A percentile compares a stretch with the other conserved stretches of the same genome.
Conservation (phyloP, 129 eudicot species). For the Solidago caesia region DNA sequence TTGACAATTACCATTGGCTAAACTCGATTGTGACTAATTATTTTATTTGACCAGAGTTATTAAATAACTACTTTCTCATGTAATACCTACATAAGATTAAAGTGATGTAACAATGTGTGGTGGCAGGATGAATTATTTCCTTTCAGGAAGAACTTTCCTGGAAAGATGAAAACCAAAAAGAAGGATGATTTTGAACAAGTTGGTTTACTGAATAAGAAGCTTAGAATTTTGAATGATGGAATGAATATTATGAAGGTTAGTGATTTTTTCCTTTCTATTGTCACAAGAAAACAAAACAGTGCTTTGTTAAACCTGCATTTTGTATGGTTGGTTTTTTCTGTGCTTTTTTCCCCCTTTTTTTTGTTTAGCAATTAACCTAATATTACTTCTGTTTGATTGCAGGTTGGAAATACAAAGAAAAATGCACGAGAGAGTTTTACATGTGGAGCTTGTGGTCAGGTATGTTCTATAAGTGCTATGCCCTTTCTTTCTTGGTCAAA, state of each 20-base stretch:
- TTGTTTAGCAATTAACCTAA: neutral
- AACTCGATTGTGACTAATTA: neutral
- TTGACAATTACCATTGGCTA: neutral
- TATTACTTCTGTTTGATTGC: constrained; percentile 24
- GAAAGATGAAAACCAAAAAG: constrained; percentile 69
- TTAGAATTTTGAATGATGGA: constrained; percentile 80
- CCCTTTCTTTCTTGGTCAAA: neutral
- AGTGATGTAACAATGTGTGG: constrained; percentile 23
- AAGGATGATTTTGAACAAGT: constrained; percentile 59
- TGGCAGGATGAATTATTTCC: constrained; percentile 68
- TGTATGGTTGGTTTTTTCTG: neutral
- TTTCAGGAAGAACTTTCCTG: constrained; percentile 43
- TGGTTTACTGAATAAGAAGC: constrained; percentile 61
- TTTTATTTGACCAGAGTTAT: neutral
- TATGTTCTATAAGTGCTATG: constrained; percentile 29
- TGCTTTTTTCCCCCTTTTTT: neutral
- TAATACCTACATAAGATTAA: neutral
- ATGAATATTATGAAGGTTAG: constrained; percentile 42
- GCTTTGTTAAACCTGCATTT: neutral
- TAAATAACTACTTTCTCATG: neutral
- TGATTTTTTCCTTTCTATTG: neutral
- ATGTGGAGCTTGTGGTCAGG: constrained; percentile 99
- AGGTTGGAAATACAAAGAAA: constrained; percentile 84
- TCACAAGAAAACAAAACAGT: neutral
- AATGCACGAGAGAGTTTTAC: constrained; percentile 87